Evolutionary conservation across 441 rosid species (phyloP).

Genomic region (Arabidopsis lyrata): DNA sequence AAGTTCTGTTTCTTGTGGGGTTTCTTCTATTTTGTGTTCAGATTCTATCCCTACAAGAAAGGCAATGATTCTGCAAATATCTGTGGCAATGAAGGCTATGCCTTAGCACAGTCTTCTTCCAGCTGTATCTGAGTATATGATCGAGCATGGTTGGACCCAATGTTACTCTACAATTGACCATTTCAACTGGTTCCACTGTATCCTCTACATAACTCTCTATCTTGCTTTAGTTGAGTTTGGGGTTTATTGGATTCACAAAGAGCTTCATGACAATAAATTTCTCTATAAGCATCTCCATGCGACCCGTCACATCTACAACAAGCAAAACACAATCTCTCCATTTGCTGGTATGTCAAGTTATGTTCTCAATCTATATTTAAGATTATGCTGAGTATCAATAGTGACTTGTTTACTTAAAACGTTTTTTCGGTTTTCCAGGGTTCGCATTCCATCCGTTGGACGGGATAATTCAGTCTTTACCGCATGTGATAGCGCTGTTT

Average conservation of each 20-base stretch:
- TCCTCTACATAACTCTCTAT: slow-evolving; percentile 55
- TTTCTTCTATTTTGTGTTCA: slow-evolving; percentile 39
- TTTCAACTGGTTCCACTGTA: slow-evolving; percentile 62
- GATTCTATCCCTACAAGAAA: slow-evolving; percentile 75
- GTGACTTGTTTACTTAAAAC: background rate
- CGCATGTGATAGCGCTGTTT: slow-evolving; percentile 74
- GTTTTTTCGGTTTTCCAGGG: slow-evolving; percentile 48
- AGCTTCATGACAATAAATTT: slow-evolving; percentile 76
- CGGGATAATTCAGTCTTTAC: slow-evolving; percentile 82
- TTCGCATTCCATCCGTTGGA: slow-evolving; percentile 83
- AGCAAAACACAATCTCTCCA: slow-evolving; percentile 88
- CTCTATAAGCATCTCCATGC: slow-evolving; percentile 85
- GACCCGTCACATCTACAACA: slow-evolving; percentile 85
- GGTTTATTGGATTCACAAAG: slow-evolving; percentile 83
- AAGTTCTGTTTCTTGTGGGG: background rate
- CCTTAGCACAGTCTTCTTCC: slow-evolving; percentile 84
- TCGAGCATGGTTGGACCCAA: slow-evolving; percentile 89
- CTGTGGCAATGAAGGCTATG: slow-evolving; percentile 86
- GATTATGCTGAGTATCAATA: background rate
- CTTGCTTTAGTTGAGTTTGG: slow-evolving; percentile 77
- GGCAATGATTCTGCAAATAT: slow-evolving; percentile 81
- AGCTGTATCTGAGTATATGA: slow-evolving; percentile 72
- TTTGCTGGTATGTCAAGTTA: slow-evolving; percentile 72
- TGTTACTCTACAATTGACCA: slow-evolving; percentile 66
- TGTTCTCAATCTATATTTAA: background rate